Base-by-base conservation (phyloP, 495 filamentous ascomycete species). In the Clohesyomyces aquaticus region DNA sequence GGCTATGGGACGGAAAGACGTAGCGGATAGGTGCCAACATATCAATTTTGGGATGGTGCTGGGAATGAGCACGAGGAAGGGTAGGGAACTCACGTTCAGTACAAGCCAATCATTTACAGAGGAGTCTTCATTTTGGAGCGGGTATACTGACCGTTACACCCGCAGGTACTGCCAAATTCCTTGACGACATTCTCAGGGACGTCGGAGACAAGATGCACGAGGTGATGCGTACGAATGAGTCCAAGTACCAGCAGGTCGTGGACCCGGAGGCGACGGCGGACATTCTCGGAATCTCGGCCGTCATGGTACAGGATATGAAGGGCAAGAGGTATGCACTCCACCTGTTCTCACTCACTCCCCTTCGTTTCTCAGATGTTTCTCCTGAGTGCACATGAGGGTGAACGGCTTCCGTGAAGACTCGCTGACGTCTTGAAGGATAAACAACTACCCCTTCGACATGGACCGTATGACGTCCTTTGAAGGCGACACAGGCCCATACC, bases 11-110 rank as follows among this genome's bases (percentile, higher is more conserved):
- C 73, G 78, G 59, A 83, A 83, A 62, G 84, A 89, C 25, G 72
- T 87, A 29, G 78, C 82, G 27, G 77, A 77, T 26, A 83, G 80
- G 63, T 87, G 86, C 74, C 79, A 88, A 74, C 86, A 89, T 72
- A 81, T 91, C 73, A 87, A 83, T 74, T 91, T 91, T 69, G 87
- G 86, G 69, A 88, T 88, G 82, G 86, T 88, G 47, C 78, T 81
- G 46, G 86, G 86, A 55, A 88, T 89, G 85, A 85, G 82, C 61
- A 89, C 85, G 16, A 77, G 85, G 43, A 85, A 85, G n/a, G n/a
- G n/a, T n/a, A n/a, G n/a, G n/a, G n/a, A n/a, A n/a, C n/a, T n/a
- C n/a, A n/a, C n/a, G n/a, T n/a, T n/a, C n/a, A n/a, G n/a, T n/a
- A n/a, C n/a, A n/a, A n/a, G n/a, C n/a, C n/a, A n/a, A n/a, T n/a